Conservation (phyloP, 148 eudicot species). For the Heliamphora exappendiculata region DNA sequence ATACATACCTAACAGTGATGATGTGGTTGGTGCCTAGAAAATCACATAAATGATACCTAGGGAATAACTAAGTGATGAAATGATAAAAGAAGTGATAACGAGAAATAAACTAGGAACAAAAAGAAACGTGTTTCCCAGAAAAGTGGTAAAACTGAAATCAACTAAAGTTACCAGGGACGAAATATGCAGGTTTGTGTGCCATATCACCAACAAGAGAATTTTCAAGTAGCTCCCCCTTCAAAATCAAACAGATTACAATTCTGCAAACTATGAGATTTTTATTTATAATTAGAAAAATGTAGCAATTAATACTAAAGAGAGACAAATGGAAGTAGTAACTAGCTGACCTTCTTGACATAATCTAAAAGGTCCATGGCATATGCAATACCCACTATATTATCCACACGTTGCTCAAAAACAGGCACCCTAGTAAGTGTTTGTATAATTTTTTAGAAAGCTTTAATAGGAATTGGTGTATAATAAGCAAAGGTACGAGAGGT, state of each 20-base stretch:
- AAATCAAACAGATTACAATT: conserved; percentile 45
- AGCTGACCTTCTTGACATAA: conserved; percentile 72
- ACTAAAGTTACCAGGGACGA: conserved; percentile 73
- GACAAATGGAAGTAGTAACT: conserved; percentile 10
- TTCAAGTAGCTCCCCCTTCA: conserved; percentile 91
- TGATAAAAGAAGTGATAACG: too few species aligned
- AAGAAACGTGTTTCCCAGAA: too few species aligned
- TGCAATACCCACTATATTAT: conserved; percentile 94
- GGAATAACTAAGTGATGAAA: too few species aligned
- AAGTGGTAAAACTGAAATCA: neutral
- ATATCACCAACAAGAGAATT: conserved; percentile 76
- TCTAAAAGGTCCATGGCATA: conserved; percentile 98
- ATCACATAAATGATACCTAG: too few species aligned
- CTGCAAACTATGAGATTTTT: conserved; percentile 50
- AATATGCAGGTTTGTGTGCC: conserved; percentile 97
- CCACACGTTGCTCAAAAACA: conserved; percentile 92
- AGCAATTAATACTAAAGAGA: conserved; percentile 9
- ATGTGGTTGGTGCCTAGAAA: too few species aligned
- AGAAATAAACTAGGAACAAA: too few species aligned
- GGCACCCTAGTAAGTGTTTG: conserved; percentile 57
- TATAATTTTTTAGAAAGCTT: neutral
- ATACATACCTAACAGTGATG: too few species aligned
- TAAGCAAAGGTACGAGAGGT: neutral
- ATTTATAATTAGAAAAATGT: conserved; percentile 18
- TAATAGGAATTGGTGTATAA: neutral